phyloP scores from a whole-genome alignment of 768 basidiomycete species.

The Suillus decipiens region DNA sequence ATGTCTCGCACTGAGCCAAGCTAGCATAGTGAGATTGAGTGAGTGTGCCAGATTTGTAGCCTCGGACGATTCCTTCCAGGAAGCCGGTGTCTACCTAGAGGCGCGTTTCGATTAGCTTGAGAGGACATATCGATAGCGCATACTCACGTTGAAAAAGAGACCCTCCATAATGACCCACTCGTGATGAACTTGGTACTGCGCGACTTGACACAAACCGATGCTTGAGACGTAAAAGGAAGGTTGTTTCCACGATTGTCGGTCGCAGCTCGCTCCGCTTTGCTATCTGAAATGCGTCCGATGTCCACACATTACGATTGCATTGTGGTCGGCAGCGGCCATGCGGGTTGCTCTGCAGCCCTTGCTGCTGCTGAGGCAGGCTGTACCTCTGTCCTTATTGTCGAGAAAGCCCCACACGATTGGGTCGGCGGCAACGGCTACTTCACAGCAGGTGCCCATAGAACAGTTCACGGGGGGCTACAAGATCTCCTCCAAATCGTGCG shows the following conservation, averaged over 20 bases:
- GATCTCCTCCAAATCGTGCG: constrained; percentile 54
- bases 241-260: constrained; percentile 20
- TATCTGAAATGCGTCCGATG: not conserved
- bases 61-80: constrained; percentile 81
- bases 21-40: constrained; percentile 90
- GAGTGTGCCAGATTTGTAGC: constrained; percentile 92
- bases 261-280: not conserved
- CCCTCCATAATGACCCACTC: constrained; percentile 64
- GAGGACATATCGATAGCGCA: constrained; percentile 1
- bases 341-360: constrained; percentile 62
- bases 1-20: constrained; percentile 93
- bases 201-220: not conserved
- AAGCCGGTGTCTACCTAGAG: constrained; percentile 71
- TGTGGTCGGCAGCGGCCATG: constrained; percentile 67
- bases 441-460: constrained; percentile 69
- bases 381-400: constrained; percentile 59
- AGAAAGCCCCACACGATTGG: constrained; percentile 67
- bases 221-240: constrained; percentile 16
- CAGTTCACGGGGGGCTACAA: constrained; percentile 58
- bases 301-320: constrained; percentile 49
- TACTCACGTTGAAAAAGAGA: constrained; percentile 81
- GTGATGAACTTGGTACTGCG: not conserved
- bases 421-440: constrained; percentile 73
- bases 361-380: constrained; percentile 62
- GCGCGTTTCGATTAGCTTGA: constrained; percentile 23